These are phyloP conservation scores for Phylloporus sp. DNA, from an alignment of 768 basidiomycete species.

Conservation along the genomic window DNA sequence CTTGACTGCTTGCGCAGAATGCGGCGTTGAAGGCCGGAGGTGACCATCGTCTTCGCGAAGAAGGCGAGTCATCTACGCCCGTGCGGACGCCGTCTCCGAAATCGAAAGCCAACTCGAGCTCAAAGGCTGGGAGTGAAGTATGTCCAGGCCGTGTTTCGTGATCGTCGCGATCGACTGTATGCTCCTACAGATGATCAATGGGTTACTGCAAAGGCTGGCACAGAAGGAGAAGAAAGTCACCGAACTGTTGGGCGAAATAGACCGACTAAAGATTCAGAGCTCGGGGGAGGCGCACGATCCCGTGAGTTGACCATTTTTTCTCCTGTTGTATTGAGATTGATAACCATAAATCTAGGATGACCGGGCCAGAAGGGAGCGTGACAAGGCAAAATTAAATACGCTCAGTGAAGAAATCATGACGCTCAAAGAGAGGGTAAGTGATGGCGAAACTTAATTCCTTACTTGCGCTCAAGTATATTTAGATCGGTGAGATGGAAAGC, in stretches of 20 bases:
- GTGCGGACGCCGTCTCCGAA: constrained; percentile 17
- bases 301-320: constrained; percentile 36
- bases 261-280: constrained; percentile 53
- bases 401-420: constrained; percentile 71
- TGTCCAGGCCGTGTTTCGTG: background rate
- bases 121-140: constrained; percentile 57
- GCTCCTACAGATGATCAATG: constrained; percentile 50
- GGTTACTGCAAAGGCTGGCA: constrained; percentile 72
- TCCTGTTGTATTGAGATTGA: background rate
- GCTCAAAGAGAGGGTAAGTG: constrained; percentile 60
- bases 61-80: constrained; percentile 15
- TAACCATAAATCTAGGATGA: constrained; percentile 48
- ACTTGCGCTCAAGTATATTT: background rate
- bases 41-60: constrained; percentile 7
- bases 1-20: constrained; percentile 9
- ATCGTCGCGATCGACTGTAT: background rate
- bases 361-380: constrained; percentile 68
- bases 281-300: constrained; percentile 53
- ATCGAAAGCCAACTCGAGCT: constrained; percentile 35
- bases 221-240: constrained; percentile 83
- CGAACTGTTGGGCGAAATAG: constrained; percentile 68
- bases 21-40: background rate
- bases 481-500: constrained; percentile 55
- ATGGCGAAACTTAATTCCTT: background rate
- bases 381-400: constrained; percentile 64